Percentiles rank a stretch among this genome's conserved stretches.
Conservation (phyloP, 306 rosid genomes). For the Astragalus glycyphyllos region DNA sequence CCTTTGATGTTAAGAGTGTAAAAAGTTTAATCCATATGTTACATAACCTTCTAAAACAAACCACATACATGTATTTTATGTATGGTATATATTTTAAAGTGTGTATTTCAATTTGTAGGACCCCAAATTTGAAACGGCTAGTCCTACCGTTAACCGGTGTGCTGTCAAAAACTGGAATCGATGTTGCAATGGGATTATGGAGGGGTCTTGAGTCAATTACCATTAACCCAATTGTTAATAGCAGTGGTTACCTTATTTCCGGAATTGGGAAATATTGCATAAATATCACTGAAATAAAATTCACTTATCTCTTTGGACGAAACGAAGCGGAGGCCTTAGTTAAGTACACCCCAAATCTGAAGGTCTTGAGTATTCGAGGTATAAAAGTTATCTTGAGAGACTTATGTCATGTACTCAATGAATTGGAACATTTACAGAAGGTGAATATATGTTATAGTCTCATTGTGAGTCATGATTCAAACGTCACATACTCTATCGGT, state of each 20-base stretch:
- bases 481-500: neutral
- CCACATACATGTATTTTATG: too few relatives aligned
- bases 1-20: too few relatives aligned
- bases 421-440: constrained; percentile 26
- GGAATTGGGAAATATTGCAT: constrained; percentile 2
- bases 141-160: constrained; percentile 26
- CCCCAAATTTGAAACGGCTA: constrained; percentile 39
- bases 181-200: constrained; percentile 40
- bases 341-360: constrained; percentile 20
- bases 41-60: too few relatives aligned
- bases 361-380: constrained; percentile 30
- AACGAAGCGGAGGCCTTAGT: constrained; percentile 4
- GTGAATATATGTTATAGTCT: constrained; percentile 42
- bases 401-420: neutral
- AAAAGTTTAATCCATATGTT: too few relatives aligned
- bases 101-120: constrained; percentile 30
- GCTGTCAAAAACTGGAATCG: neutral
- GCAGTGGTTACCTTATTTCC: neutral
- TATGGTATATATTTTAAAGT: too few relatives aligned
- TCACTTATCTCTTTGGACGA: neutral
- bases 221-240: neutral
- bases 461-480: neutral
- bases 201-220: constrained; percentile 46
- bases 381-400: constrained; percentile 26
- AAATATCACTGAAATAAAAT: constrained; percentile 28